Evolutionary conservation across 352 stramenopile species (phyloP).

Genomic region (Phytophthora quininea): DNA sequence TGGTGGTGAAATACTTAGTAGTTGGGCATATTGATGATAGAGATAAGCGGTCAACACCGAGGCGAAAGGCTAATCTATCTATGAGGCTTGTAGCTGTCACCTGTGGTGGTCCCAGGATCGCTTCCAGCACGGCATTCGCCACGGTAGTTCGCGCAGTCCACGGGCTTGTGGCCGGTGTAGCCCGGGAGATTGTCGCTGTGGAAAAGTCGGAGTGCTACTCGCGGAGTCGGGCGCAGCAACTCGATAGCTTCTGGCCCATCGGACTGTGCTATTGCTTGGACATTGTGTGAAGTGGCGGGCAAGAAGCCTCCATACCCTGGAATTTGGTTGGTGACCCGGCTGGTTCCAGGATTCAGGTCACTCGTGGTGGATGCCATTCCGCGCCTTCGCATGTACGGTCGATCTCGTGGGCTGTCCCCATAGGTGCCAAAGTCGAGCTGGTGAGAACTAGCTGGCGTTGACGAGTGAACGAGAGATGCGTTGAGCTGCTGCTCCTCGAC

Average conservation of each 20-base stretch:
- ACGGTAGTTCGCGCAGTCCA: slow-evolving; percentile 80
- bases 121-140: slow-evolving; percentile 73
- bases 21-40: slow-evolving; percentile 9
- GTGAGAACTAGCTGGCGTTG: slow-evolving; percentile 72
- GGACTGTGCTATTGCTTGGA: slow-evolving; percentile 57
- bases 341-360: slow-evolving; percentile 74
- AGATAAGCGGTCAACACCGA: slow-evolving; percentile 12
- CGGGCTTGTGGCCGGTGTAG: slow-evolving; percentile 82
- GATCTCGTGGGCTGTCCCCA: slow-evolving; percentile 58
- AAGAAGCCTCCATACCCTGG: slow-evolving; percentile 82
- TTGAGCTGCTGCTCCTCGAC: slow-evolving; percentile 27
- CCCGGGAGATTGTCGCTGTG: slow-evolving; percentile 84
- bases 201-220: slow-evolving; percentile 68
- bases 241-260: slow-evolving; percentile 44
- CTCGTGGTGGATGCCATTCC: slow-evolving; percentile 83
- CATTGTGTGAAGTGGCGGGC: slow-evolving; percentile 60
- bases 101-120: slow-evolving; percentile 63
- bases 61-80: slow-evolving; percentile 32
- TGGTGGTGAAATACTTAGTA: neutral
- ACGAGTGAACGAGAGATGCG: slow-evolving; percentile 54
- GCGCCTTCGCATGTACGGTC: slow-evolving; percentile 74
- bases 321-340: slow-evolving; percentile 80
- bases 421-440: slow-evolving; percentile 77
- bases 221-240: slow-evolving; percentile 35
- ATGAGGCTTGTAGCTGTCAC: slow-evolving; percentile 62